Percentiles rank a stretch among this genome's conserved stretches.
Conservation (phyloP, 2,329 filamentous ascomycete genomes). For the Phyllosticta citriasiana region DNA sequence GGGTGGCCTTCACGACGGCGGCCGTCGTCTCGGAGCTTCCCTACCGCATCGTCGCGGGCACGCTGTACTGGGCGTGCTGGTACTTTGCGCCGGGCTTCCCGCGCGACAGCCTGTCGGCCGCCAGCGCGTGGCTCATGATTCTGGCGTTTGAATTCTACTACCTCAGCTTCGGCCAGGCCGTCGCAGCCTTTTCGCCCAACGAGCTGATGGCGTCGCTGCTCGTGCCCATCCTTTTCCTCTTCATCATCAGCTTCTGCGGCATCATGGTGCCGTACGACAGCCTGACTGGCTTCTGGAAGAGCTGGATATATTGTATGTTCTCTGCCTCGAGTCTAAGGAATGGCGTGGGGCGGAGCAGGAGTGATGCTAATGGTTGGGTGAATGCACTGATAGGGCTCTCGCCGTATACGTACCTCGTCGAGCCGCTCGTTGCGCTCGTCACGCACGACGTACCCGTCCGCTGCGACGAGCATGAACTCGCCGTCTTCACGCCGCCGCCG, state of each 20-base stretch:
- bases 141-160: constrained; percentile 59
- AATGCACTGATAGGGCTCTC: constrained; percentile 53
- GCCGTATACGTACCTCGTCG: constrained; percentile 58
- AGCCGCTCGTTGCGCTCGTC: constrained; percentile 49
- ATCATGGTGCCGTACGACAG: constrained; percentile 58
- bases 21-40: constrained; percentile 61
- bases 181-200: constrained; percentile 57
- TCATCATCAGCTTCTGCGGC: constrained; percentile 62
- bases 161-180: constrained; percentile 55
- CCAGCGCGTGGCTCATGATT: constrained; percentile 53
- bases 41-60: constrained; percentile 55
- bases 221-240: constrained; percentile 60
- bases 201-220: constrained; percentile 55
- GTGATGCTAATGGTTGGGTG: constrained; percentile 19
- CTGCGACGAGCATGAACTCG: constrained; percentile 49
- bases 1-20: constrained; percentile 59
- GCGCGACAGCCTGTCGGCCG: constrained; percentile 47
- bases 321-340: too few relatives aligned
- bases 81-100: constrained; percentile 47
- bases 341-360: too few relatives aligned
- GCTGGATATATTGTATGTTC: constrained; percentile 27
- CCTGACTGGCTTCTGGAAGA: constrained; percentile 56
- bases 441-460: constrained; percentile 45
- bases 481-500: constrained; percentile 49
- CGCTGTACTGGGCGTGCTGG: constrained; percentile 48